Conservation (phyloP, 2,329 filamentous ascomycete species). For the Colletotrichum sp. region DNA sequence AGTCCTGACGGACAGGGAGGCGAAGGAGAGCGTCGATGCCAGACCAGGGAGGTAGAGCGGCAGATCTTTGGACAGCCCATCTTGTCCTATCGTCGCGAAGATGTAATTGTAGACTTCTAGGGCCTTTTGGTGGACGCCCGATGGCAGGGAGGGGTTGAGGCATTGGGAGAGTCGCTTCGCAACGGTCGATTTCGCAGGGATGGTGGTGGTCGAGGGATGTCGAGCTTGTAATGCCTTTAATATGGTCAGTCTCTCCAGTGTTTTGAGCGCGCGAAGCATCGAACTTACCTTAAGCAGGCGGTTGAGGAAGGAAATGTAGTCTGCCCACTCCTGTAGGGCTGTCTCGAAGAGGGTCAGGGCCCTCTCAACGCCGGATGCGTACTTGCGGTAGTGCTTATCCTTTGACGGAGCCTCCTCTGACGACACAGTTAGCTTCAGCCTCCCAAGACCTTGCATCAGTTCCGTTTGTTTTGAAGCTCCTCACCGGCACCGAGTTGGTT, state of each 20-base stretch:
- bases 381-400: conserved; percentile 81
- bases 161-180: conserved; percentile 95
- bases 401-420: conserved; percentile 61
- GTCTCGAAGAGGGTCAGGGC: conserved; percentile 91
- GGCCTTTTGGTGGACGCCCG: conserved; percentile 96
- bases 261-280: not conserved
- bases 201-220: conserved; percentile 70
- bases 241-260: not conserved
- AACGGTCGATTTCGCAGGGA: conserved; percentile 83
- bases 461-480: conserved; percentile 27
- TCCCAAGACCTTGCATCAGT: not conserved
- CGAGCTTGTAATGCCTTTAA: conserved; percentile 84
- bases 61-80: conserved; percentile 81
- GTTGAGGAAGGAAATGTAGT: conserved; percentile 97
- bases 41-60: conserved; percentile 89
- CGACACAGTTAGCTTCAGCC: not conserved
- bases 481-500: conserved; percentile 79
- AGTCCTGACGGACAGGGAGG: conserved; percentile 87
- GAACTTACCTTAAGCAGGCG: conserved; percentile 79
- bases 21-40: conserved; percentile 89
- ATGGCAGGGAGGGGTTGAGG: conserved; percentile 89
- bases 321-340: conserved; percentile 96
- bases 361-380: conserved; percentile 86
- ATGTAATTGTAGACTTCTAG: conserved; percentile 92
- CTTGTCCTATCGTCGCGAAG: conserved; percentile 83